Evolutionary conservation across 1,139 yeast genomes (phyloP), one percentile per base, ranked within the genome.

Genomic region (Pichia sorboxylosa): DNA sequence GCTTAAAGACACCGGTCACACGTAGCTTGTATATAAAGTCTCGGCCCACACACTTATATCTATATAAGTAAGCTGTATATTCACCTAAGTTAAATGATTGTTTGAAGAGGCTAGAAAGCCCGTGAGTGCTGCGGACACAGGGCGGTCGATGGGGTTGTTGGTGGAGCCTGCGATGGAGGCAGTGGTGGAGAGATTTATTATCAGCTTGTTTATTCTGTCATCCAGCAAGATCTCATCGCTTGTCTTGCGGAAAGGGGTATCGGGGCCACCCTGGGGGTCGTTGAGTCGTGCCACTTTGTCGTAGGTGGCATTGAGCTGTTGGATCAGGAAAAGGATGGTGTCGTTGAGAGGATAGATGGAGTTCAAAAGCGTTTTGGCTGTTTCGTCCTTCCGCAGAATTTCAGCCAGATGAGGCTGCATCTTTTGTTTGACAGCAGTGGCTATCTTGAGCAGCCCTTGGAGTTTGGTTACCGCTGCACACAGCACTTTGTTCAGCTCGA

Each of bases 401-500:
- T 8, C 11, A 4, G 14, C 17, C 6, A 17, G 17, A 4, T 32
- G 28, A 3, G 32, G 25, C 13, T 30, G 7, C 16, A 35, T 13
- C 27, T 28, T 32, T 11, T 13, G 7, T 24, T 22, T 24, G 2
- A 35, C 14, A 11, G 27, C 8, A 11, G 27, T 29, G 2, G 38
- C n/a, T 8, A 35, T 9, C 20, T 24, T 31, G 4, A 20, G 14
- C n/a, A 35, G 11, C 15, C 25, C 24, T 4, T 23, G 10, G 13
- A 29, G 18, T 19, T 29, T 27, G n/a, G 22, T 16, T 5, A 36
- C 13, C 6, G 26, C 70, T 21, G 60, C 49, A 28, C 58, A 57
- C 34, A 73, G 47, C 16, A 61, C 43, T 39, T 61, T 60, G 30
- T 73, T 61, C 28, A 71, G 46, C 24, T 58, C 52, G n/a, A 75